These are phyloP conservation scores for Fusarium subtropicale DNA, from an alignment of 2,329 filamentous ascomycete species.

Conservation along the genomic window DNA sequence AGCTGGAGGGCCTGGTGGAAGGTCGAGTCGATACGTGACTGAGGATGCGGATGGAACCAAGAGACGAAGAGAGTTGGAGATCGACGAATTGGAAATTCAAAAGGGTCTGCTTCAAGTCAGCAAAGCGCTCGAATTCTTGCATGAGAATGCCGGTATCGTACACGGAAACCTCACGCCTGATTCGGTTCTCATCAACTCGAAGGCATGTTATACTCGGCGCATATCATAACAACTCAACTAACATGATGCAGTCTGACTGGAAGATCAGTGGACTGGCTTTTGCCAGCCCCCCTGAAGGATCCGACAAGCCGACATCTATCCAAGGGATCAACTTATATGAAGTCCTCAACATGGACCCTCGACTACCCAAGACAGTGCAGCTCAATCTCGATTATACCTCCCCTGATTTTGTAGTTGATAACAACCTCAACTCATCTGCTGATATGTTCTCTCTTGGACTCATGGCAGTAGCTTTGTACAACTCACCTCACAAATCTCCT, in stretches of 20 bases:
- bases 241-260: conserved; percentile 82
- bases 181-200: conserved; percentile 92
- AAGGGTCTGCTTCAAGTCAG: conserved; percentile 94
- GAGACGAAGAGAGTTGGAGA: conserved; percentile 83
- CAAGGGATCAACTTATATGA: conserved; percentile 85
- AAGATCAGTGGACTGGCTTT: conserved; percentile 97
- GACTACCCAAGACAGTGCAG: conserved; percentile 84
- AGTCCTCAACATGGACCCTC: conserved; percentile 84
- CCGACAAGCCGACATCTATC: conserved; percentile 79
- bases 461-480: conserved; percentile 89
- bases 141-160: conserved; percentile 93
- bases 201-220: conserved; percentile 63
- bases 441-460: conserved; percentile 96
- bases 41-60: conserved; percentile 81
- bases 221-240: conserved; percentile 37
- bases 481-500: conserved; percentile 91
- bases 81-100: conserved; percentile 97
- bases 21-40: conserved; percentile 82
- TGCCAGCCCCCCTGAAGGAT: conserved; percentile 81
- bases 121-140: conserved; percentile 93
- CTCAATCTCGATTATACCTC: conserved; percentile 93
- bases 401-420: conserved; percentile 93
- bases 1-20: conserved; percentile 73
- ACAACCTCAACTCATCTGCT: conserved; percentile 82
- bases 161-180: conserved; percentile 96